These are phyloP conservation scores for Suillus variegatus DNA, from an alignment of 768 basidiomycete genomes.

Conservation along the genomic window DNA sequence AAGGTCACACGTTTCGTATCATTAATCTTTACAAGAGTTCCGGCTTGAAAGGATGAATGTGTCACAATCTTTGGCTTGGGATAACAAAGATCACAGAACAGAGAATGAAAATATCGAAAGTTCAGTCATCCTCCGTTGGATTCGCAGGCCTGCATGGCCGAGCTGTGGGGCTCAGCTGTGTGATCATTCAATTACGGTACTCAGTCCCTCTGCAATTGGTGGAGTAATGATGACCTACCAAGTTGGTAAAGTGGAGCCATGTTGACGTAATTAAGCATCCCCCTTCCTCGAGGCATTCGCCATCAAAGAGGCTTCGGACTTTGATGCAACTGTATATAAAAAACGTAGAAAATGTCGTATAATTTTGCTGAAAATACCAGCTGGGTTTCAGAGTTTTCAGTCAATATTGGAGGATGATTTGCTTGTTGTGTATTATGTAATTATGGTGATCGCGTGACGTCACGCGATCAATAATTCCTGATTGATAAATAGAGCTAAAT, in stretches of 20 bases:
- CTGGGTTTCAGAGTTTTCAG: background rate
- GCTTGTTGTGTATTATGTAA: background rate
- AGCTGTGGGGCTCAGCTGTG: background rate
- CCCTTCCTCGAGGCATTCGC: slow-evolving; percentile 3
- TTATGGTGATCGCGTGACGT: slow-evolving; percentile 22
- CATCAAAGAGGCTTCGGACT: slow-evolving; percentile 1
- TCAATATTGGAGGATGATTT: background rate
- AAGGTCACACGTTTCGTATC: background rate
- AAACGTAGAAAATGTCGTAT: background rate
- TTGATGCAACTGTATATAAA: background rate
- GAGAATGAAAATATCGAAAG: background rate
- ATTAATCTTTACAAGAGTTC: background rate
- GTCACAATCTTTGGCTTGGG: background rate
- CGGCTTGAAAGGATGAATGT: background rate
- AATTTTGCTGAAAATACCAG: background rate
- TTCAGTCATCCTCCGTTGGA: background rate
- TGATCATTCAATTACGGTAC: background rate
- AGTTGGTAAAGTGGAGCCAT: background rate
- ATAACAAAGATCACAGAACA: background rate
- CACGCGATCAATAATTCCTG: slow-evolving; percentile 17
- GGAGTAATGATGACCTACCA: background rate
- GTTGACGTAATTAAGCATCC: slow-evolving; percentile 2
- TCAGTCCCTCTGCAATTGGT: background rate
- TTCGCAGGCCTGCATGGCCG: background rate
- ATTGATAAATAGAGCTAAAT: slow-evolving; percentile 16